Conservation (phyloP, 2,329 filamentous ascomycete genomes). For the Epichloe baconii region DNA sequence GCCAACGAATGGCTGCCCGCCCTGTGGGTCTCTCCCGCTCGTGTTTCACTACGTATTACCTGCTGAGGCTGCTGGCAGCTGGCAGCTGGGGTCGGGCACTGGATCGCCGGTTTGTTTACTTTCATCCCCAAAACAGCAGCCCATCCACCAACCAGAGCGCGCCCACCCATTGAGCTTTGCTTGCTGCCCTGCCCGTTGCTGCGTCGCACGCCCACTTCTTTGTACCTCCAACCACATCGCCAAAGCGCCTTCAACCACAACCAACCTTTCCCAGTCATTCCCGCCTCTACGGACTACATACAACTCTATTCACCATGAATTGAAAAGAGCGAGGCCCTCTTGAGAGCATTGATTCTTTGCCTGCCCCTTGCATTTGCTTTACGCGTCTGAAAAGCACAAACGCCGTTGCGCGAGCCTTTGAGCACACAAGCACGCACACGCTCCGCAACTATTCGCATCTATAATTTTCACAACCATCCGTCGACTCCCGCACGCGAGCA, state of each 20-base stretch:
- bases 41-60: too few species aligned
- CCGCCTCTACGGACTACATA: neutral
- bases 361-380: slow-evolving; percentile 5
- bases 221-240: neutral
- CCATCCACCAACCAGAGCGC: slow-evolving; percentile 8
- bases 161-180: slow-evolving; percentile 1
- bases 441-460: neutral
- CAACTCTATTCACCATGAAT: neutral
- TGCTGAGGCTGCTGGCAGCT: too few species aligned
- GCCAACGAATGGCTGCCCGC: too few species aligned
- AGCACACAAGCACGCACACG: neutral
- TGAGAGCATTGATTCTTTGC: neutral
- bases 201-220: neutral
- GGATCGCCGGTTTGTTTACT: slow-evolving; percentile 20
- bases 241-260: neutral
- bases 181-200: too few species aligned
- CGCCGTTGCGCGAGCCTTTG: neutral
- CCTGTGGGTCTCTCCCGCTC: too few species aligned
- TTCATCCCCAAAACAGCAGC: slow-evolving; percentile 18
- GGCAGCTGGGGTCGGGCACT: too few species aligned
- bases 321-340: neutral
- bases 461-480: slow-evolving; percentile 7
- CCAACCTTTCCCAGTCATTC: neutral
- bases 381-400: neutral
- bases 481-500: slow-evolving; percentile 11